Evolutionary conservation across 2,329 filamentous ascomycete genomes (phyloP), one percentile per base, ranked within the genome.

Genomic region (Colletotrichum liaoningense): DNA sequence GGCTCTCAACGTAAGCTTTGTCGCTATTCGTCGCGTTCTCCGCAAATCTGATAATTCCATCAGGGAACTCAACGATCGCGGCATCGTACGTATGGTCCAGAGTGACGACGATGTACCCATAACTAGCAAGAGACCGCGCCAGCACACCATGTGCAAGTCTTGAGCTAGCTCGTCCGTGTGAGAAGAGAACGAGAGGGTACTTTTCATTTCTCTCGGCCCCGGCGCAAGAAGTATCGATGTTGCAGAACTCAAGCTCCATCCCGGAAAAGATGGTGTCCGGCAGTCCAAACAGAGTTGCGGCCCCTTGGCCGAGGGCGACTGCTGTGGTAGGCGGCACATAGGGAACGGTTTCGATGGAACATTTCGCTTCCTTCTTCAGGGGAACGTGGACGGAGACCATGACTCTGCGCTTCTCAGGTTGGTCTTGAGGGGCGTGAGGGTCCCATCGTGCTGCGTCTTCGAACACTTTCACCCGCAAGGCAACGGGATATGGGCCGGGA

Each of bases 71-170:
- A 8, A 89, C 82, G 19, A 87, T 78, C 1, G 77, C 62, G 0
- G 83, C 80, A 60, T 88, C 87, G 46, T 85, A 84, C 0, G 87
- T 83, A 63, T 88, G 87, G 67, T 89, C 88, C 24, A 89, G 77
- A 0, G 85, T 78, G 22, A 87, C 78, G 2, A 89, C 84, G 1
- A 83, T 80, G 63, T 83, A 85, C 0, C 87, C 87, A 8, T 83
- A 79, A 16, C 84, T 85, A 0, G 86, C 85, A 5, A 89, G 79
- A 4, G 85, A 83, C 4, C 82, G 81, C 1, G 85, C 84, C 64
- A 85, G 80, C 5, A 81, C 82, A 9, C 78, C 81, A 75, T 89
- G 86, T 1, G 85, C 42, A 1, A 86, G 77, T 3, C 87, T 80
- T 0, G 84, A 83, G 4, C 81, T 81, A 1, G 82, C 83, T 22